Evolutionary conservation across 2,329 filamentous ascomycete species (phyloP).

Genomic region (Cladosporium sp.): DNA sequence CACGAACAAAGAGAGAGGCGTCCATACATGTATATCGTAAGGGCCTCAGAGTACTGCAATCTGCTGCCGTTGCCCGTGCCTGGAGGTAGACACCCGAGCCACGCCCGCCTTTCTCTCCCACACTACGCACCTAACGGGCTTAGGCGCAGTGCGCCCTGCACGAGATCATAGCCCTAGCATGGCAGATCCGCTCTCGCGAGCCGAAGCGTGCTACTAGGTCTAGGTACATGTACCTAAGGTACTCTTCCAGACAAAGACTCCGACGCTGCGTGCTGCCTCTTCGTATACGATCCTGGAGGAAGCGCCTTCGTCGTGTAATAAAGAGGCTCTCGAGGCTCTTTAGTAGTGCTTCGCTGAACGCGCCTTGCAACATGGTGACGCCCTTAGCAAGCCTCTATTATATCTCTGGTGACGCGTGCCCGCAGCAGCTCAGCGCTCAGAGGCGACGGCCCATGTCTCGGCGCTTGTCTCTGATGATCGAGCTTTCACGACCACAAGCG

Average conservation of each 20-base stretch:
- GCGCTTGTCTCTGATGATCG: conserved; percentile 12
- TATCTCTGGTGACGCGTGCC: conserved; percentile 10
- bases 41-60: too few relatives aligned
- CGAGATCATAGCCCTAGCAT: not conserved
- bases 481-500: not conserved
- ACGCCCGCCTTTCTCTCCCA: not conserved
- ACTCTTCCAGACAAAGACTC: too few relatives aligned
- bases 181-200: conserved; percentile 7
- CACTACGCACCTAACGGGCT: too few relatives aligned
- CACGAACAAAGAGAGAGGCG: too few relatives aligned
- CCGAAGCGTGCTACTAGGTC: conserved; percentile 8
- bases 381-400: not conserved
- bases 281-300: too few relatives aligned
- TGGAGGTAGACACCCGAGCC: conserved; percentile 4
- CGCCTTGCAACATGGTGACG: conserved; percentile 2
- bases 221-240: too few relatives aligned
- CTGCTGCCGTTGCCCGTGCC: not conserved
- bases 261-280: not conserved
- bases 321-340: too few relatives aligned
- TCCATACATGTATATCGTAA: too few relatives aligned
- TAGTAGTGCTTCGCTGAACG: conserved; percentile 1
- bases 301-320: too few relatives aligned
- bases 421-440: conserved; percentile 10
- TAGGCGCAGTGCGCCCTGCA: not conserved
- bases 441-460: conserved; percentile 11